These are phyloP conservation scores for Euphorbia peplus DNA, from an alignment of 345 rosid species.

Conservation along the genomic window DNA sequence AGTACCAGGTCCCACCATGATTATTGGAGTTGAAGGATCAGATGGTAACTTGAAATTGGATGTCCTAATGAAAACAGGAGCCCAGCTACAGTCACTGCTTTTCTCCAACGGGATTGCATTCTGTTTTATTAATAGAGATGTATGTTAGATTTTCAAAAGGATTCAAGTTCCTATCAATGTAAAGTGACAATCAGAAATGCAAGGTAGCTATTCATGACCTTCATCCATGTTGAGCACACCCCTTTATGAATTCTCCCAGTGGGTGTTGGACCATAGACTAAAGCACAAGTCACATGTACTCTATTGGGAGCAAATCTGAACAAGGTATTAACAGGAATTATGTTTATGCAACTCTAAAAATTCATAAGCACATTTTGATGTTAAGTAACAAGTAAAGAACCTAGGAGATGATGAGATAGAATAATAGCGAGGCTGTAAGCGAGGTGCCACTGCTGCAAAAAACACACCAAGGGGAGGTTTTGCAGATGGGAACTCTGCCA, in stretches of 20 bases:
- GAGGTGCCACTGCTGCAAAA: slow-evolving; percentile 34
- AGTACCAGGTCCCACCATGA: slow-evolving; percentile 37
- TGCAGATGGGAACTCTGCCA: slow-evolving; percentile 33
- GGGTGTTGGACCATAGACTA: slow-evolving; percentile 26
- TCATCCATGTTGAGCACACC: slow-evolving; percentile 36
- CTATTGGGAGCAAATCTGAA: slow-evolving; percentile 29
- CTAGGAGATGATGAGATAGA: slow-evolving; percentile 36
- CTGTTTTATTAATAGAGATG: slow-evolving; percentile 1
- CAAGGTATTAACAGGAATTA: neutral
- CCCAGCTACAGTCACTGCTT: slow-evolving; percentile 29
- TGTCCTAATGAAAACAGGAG: slow-evolving; percentile 30
- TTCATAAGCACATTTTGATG: neutral
- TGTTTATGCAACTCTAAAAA: neutral
- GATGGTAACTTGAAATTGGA: slow-evolving; percentile 32
- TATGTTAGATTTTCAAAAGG: neutral
- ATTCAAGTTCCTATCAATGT: neutral
- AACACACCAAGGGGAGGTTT: slow-evolving; percentile 34
- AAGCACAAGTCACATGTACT: slow-evolving; percentile 34
- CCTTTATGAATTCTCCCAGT: slow-evolving; percentile 37
- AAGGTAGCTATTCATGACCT: slow-evolving; percentile 11
- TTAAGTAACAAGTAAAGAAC: slow-evolving; percentile 9
- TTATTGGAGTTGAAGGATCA: slow-evolving; percentile 29
- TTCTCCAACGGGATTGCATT: slow-evolving; percentile 29
- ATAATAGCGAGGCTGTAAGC: slow-evolving; percentile 34
- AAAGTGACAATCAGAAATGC: neutral